Conservation (phyloP, 495 filamentous ascomycete genomes). For the Staphylotrichum longicolle region DNA sequence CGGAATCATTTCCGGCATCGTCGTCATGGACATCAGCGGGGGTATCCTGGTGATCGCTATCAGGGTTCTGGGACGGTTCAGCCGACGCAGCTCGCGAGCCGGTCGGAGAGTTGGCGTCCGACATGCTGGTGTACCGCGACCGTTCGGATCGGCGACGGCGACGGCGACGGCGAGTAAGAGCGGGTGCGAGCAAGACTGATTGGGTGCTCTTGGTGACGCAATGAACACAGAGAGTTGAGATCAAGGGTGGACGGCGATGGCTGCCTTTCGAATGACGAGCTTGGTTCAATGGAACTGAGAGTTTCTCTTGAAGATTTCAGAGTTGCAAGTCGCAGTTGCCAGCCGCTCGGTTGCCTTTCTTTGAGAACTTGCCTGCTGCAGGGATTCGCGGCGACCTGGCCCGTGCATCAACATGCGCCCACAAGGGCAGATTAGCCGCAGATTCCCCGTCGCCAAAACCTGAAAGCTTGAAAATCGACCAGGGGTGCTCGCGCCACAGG, state of each 20-base stretch:
- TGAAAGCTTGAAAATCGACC: not conserved
- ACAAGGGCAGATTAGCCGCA: constrained; percentile 2
- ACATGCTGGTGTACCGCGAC: constrained; percentile 37
- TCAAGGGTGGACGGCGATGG: too few relatives aligned
- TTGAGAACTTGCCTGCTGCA: constrained; percentile 5
- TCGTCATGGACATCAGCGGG: constrained; percentile 34
- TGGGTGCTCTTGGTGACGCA: too few relatives aligned
- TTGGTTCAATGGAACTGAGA: too few relatives aligned
- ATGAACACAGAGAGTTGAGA: too few relatives aligned
- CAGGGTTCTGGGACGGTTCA: constrained; percentile 29
- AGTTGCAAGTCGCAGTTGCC: too few relatives aligned
- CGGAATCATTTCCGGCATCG: constrained; percentile 52
- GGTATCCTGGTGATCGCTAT: constrained; percentile 15
- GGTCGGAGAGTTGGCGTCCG: constrained; percentile 32
- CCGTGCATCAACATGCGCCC: not conserved
- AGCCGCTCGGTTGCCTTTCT: not conserved
- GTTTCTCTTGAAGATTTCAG: too few relatives aligned
- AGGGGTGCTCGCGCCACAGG: not conserved
- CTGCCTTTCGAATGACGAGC: too few relatives aligned
- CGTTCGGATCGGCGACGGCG: not conserved
- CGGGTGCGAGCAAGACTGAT: too few relatives aligned
- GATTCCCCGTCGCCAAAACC: constrained; percentile 1
- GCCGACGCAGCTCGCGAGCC: constrained; percentile 18
- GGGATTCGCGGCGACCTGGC: not conserved
- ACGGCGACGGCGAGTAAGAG: not conserved